Evolutionary conservation across 2,329 filamentous ascomycete species (phyloP).

Genomic region (Clonostachys chloroleuca): DNA sequence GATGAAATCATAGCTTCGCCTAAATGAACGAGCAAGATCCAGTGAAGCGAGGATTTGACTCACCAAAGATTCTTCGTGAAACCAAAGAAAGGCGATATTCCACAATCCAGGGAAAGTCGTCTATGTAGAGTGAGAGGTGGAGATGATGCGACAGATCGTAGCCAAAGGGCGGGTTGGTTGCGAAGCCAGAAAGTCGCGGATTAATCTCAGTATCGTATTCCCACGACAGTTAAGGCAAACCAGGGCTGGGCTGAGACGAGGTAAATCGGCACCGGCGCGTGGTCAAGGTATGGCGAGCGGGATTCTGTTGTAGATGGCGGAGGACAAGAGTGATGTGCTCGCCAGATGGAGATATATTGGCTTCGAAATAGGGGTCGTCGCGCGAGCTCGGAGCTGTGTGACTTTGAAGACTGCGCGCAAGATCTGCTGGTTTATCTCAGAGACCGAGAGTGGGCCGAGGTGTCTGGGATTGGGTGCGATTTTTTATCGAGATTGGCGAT

Average conservation of each 20-base stretch:
- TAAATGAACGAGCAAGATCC: no score
- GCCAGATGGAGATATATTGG: conserved; percentile 2
- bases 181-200: conserved; percentile 10
- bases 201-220: neutral
- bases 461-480: no score
- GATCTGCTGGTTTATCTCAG: no score
- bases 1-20: no score
- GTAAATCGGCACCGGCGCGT: conserved; percentile 24
- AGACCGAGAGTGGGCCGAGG: no score
- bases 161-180: conserved; percentile 22
- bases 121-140: conserved; percentile 2
- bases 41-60: conserved; percentile 15
- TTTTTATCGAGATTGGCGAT: no score
- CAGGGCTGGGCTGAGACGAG: conserved; percentile 12
- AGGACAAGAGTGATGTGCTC: neutral
- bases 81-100: conserved; percentile 12
- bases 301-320: conserved; percentile 18
- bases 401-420: neutral
- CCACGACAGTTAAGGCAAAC: conserved; percentile 16
- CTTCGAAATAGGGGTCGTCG: conserved; percentile 2
- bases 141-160: conserved; percentile 12
- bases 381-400: neutral
- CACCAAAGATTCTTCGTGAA: conserved; percentile 22
- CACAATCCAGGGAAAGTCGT: conserved; percentile 5
- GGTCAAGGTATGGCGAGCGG: conserved; percentile 23